Conservation (phyloP, 2,329 filamentous ascomycete species). For the Diaporthe ilicicola region DNA sequence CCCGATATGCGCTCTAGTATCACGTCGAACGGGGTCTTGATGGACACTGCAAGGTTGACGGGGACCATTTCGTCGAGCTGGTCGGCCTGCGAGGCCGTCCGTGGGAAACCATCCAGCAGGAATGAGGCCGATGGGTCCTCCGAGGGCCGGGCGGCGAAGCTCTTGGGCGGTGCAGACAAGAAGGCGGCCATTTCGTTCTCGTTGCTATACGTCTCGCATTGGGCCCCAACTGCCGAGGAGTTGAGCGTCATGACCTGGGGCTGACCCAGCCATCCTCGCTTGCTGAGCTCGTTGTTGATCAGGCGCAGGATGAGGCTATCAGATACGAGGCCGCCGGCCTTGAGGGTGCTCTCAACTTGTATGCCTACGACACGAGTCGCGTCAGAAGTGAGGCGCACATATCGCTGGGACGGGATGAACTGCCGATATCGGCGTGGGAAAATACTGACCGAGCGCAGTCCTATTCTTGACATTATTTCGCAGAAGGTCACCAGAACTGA, state of each 20-base stretch:
- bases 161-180: constrained; percentile 49
- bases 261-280: constrained; percentile 79
- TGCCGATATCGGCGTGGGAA: constrained; percentile 8
- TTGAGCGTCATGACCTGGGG: constrained; percentile 62
- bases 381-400: constrained; percentile 25
- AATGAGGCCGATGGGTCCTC: constrained; percentile 85
- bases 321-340: constrained; percentile 86
- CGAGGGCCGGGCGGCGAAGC: constrained; percentile 56
- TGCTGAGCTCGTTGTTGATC: constrained; percentile 87
- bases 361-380: constrained; percentile 66
- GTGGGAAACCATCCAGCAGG: constrained; percentile 94
- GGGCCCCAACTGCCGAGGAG: constrained; percentile 53
- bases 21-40: constrained; percentile 85
- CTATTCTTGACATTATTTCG: constrained; percentile 90
- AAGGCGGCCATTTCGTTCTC: constrained; percentile 51
- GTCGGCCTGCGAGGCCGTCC: constrained; percentile 81
- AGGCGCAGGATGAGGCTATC: constrained; percentile 92
- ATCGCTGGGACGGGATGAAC: constrained; percentile 21
- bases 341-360: constrained; percentile 89
- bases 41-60: constrained; percentile 92
- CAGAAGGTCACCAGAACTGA: constrained; percentile 93
- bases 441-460: constrained; percentile 78
- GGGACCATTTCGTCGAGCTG: constrained; percentile 83
- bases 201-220: constrained; percentile 37
- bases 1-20: constrained; percentile 90